Base-by-base conservation (phyloP, 2,329 filamentous ascomycete species). In the Didymella keratinophila region DNA sequence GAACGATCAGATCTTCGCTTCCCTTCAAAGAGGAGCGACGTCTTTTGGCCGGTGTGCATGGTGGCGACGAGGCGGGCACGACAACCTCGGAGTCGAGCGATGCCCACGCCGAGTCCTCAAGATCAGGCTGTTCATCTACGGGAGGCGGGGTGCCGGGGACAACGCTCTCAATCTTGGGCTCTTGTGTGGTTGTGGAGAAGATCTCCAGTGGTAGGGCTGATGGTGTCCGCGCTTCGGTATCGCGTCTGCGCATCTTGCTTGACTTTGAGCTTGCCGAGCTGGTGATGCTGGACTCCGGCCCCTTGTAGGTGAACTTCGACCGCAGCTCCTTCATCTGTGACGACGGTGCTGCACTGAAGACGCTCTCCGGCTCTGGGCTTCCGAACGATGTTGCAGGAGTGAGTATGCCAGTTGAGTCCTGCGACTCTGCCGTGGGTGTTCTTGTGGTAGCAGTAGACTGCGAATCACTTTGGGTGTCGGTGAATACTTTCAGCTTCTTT, bases 1-100 rank as follows among this genome's bases (percentile, higher is more conserved):
- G 80, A 0, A 82, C 73, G 14, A 82, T 65, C 18, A 81, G 56
- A 48, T 83, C 80, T 61, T 83, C 81, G 58, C 80, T 82, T 12
- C 81, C 80, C 58, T 77, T 76, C 8, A 75, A 46, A 2, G 67
- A 63, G 14, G 66, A 65, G 27, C 63, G 57, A 36, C 65, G 58
- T 27, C 67, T 61, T 16, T 65, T 67, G 6, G 56, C 49, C 27
- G 69, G 62, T 11, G 69, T 63, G 10, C 68, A 60, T 18, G 62
- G 62, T 44, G 63, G 72, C 37, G 59, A 68, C 32, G 70, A 74
- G 8, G 71, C 67, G 36, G 73, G 71, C 16, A 77, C 65, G 16
- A 76, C 62, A 0, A 75, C 59, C 48, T 76, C 69, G 3, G 73
- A 61, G 49, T 76, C 73, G 52, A 69, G 63, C 21, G 58, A 58